These are phyloP conservation scores for Conringia planisiliqua DNA, from an alignment of 345 rosid species.

Conservation along the genomic window DNA sequence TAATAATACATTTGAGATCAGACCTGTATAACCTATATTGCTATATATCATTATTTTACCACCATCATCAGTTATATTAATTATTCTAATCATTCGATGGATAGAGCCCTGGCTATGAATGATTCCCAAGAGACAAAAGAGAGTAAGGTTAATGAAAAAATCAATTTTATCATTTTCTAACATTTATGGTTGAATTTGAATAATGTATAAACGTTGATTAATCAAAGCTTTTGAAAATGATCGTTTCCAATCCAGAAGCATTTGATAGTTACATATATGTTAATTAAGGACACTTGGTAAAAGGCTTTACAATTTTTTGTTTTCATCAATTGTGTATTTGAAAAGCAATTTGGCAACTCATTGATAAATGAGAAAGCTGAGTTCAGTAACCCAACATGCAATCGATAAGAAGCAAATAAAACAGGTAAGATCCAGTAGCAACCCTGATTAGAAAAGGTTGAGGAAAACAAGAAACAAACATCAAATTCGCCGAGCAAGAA, in stretches of 20 bases:
- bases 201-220: background rate
- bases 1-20: background rate
- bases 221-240: conserved; percentile 7
- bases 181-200: background rate
- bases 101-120: background rate
- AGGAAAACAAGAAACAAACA: too few relatives aligned
- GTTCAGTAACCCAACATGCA: background rate
- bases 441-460: too few relatives aligned
- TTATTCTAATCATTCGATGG: background rate
- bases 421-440: background rate
- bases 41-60: background rate
- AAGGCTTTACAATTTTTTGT: background rate
- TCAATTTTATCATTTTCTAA: background rate
- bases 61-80: background rate
- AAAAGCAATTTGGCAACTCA: background rate
- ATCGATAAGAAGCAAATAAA: background rate
- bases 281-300: background rate
- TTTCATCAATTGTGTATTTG: background rate
- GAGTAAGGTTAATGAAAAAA: background rate
- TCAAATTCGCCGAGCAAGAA: background rate
- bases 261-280: background rate
- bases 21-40: background rate
- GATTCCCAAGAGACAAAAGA: conserved; percentile 18
- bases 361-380: too few relatives aligned
- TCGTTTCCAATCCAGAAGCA: background rate